Evolutionary conservation across 2,329 filamentous ascomycete genomes (phyloP), one percentile per base, ranked within the genome.

Genomic region (Amphichorda felina): DNA sequence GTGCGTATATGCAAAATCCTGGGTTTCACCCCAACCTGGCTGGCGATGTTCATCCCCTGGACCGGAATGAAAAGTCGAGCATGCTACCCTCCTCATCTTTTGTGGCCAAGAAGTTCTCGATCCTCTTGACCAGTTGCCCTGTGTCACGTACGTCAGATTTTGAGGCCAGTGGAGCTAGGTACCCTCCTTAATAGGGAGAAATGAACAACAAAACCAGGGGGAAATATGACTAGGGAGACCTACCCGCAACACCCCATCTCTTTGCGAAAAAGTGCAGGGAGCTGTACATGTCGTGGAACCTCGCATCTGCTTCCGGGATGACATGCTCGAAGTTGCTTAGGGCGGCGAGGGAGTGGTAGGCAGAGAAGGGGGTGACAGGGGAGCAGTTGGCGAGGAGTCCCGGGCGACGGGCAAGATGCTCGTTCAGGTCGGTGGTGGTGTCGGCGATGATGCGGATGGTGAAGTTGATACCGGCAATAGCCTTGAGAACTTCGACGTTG

Each of bases 391-490:
- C 50, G 18, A 56, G 45, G 16, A 54, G 45, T 15, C 51, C 50
- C 8, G 55, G 50, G 9, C 45, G 45, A 26, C 48, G 50, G 16
- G 49, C 45, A 19, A 56, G 51, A 33, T 54, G 50, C 26, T 50
- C 46, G 35, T 56, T 55, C 33, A 56, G 50, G 24, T 55, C 51
- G 27, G 48, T 48, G n/a, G 53, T 56, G 16, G 53, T 54, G 35
- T 57, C 54, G 36, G 51, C 48, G 26, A 57, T 51, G 33, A 57
- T 53, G 31, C 54, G 50, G 25, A 57, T 51, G 36, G 54, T 54
- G 37, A 57, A 57, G 43, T 57, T 57, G 37, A 57, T 47, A 36
- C 54, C 55, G 11, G 54, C 52, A 13, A 57, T 51, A 40, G 54
- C 54, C 37, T 57, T 57, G 25, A 46, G 47, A 24, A 51, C 46